Conservation (phyloP, 2,329 filamentous ascomycete genomes). For the Monilinia fructigena region DNA sequence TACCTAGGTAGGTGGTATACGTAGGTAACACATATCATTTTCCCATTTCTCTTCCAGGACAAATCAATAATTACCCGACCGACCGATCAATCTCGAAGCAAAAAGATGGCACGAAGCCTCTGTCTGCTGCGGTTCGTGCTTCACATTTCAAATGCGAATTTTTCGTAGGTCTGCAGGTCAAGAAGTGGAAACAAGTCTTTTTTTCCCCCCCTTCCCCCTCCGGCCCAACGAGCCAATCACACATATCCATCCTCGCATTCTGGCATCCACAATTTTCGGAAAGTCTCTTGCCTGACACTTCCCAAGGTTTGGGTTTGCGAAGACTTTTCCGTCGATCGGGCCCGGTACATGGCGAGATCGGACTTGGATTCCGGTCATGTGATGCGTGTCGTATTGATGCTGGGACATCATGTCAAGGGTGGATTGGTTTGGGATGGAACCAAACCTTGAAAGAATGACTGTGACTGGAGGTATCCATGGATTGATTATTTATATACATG, state of each 20-base stretch:
- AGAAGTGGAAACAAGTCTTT: background rate
- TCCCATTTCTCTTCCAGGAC: too few relatives aligned
- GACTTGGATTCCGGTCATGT: conserved; percentile 2
- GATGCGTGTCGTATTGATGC: background rate
- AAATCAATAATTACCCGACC: too few relatives aligned
- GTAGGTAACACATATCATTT: too few relatives aligned
- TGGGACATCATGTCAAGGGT: background rate
- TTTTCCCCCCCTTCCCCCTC: too few relatives aligned
- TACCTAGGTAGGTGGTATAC: too few relatives aligned
- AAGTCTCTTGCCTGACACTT: background rate
- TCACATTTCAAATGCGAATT: conserved; percentile 17
- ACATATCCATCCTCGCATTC: background rate
- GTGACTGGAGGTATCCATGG: too few relatives aligned
- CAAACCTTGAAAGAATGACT: too few relatives aligned
- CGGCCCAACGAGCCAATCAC: background rate
- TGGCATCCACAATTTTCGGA: background rate
- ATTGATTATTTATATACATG: too few relatives aligned
- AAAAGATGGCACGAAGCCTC: too few relatives aligned
- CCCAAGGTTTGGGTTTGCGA: background rate
- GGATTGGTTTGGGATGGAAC: too few relatives aligned
- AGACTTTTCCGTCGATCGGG: background rate
- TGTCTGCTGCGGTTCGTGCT: too few relatives aligned
- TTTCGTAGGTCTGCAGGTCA: conserved; percentile 21
- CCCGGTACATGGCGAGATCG: background rate
- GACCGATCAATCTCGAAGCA: too few relatives aligned